Evolutionary conservation across 495 filamentous ascomycete genomes (phyloP).

Genomic region (Neohortaea acidophila): DNA sequence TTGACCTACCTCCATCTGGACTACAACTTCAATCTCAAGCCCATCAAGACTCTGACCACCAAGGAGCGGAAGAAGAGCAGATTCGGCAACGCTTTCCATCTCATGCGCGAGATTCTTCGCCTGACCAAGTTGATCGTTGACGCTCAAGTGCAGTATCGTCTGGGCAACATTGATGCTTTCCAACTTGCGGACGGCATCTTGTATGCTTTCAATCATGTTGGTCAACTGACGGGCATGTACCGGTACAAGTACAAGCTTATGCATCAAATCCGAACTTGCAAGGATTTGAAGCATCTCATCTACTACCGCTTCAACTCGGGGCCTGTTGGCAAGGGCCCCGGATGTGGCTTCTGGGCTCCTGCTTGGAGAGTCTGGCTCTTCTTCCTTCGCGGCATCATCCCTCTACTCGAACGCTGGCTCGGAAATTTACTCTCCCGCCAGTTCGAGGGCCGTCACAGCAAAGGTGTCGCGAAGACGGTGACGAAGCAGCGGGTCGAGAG

Average conservation of each 20-base stretch:
- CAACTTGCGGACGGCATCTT: constrained; percentile 97
- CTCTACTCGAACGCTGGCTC: constrained; percentile 91
- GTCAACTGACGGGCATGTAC: constrained; percentile 98
- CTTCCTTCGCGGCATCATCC: constrained; percentile 98
- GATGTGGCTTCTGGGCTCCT: constrained; percentile 98
- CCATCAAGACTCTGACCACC: constrained; percentile 94
- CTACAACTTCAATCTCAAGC: constrained; percentile 99
- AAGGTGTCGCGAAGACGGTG: constrained; percentile 97
- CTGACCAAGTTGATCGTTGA: constrained; percentile 97
- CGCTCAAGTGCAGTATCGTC: constrained; percentile 92
- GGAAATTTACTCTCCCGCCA: constrained; percentile 93
- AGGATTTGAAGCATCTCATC: constrained; percentile 97
- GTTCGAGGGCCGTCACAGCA: constrained; percentile 97
- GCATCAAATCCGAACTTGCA: constrained; percentile 99
- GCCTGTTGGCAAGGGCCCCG: constrained; percentile 92
- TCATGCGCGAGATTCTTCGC: constrained; percentile 98
- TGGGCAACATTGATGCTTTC: constrained; percentile 98
- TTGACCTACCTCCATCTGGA: constrained; percentile 96
- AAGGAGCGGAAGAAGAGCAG: constrained; percentile 99
- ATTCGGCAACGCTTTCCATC: constrained; percentile 97
- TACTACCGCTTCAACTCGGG: constrained; percentile 99
- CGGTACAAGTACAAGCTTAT: constrained; percentile 99
- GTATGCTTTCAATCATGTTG: constrained; percentile 98
- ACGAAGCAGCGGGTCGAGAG: constrained; percentile 99
- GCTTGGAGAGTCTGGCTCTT: constrained; percentile 99